Base-by-base conservation (phyloP, 805 yeast genomes). In the Helenozyma baotianmanensis region DNA sequence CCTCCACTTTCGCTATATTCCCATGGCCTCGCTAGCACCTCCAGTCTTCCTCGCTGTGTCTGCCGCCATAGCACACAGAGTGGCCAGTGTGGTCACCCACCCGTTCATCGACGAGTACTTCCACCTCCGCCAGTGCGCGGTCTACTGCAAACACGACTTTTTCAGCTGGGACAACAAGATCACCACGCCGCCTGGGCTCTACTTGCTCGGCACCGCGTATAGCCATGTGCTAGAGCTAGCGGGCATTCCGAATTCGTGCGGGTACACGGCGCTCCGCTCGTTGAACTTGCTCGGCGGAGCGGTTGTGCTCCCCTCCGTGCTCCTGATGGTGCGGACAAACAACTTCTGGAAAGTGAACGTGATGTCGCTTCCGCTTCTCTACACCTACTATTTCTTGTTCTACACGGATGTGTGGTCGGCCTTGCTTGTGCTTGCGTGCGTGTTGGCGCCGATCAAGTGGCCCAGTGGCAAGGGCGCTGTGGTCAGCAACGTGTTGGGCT, bases 351-450 rank as follows among this genome's bases (percentile, higher is more conserved):
- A 44, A 2, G 44, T 57, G 32, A 59, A 56, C 40, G 36, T 63
- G 5, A 42, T 54, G 17, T 53, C 80, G 6, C 74, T 78, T 46
- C 97, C 98, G 1, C 62, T 89, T 31, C 51, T 90, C 32, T 66
- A 80, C 15, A 70, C 88, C 3, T 90, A 80, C 58, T 79, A 81
- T 46, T 78, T 78, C 21, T 61, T 92, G 22, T 92, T 79, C 60
- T 92, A 92, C 58, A 92, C 98, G 0, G 98, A 92, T 52, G 81
- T 88, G 1, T 89, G 97, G 97, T 76, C 96, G 0, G 74, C 92
- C 0, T 70, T 84, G 1, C 61, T 85, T 18, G 71, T 89, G 6
- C 39, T 85, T 9, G 64, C 68, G 2, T 69, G 82, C 2, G 63
- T 79, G 21, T 65, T 78, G 5, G 49, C 71, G 22, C 78, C 67